These are phyloP conservation scores for Blastobotrys indianensis DNA, from an alignment of 1,139 yeast species.

Conservation along the genomic window DNA sequence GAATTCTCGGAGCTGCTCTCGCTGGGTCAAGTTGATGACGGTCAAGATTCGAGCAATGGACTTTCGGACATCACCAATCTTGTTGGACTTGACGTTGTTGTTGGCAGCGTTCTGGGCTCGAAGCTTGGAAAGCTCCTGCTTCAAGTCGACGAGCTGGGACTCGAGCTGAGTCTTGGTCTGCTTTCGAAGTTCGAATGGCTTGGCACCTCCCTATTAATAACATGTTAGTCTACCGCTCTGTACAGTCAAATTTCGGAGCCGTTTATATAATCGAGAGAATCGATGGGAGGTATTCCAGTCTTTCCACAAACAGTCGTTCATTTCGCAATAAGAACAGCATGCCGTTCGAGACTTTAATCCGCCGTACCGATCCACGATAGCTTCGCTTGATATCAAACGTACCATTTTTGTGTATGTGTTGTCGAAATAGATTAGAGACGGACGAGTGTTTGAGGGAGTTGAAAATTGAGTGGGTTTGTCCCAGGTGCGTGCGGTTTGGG, in stretches of 20 bases:
- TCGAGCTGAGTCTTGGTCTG: constrained; percentile 97
- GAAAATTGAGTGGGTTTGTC: constrained; percentile 5
- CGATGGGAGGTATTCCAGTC: no score
- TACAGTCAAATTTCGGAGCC: no score
- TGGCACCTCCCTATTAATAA: constrained; percentile 37
- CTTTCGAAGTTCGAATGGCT: constrained; percentile 95
- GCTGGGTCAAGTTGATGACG: constrained; percentile 93
- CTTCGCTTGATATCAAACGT: not conserved
- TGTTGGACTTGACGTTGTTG: constrained; percentile 46
- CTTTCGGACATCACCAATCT: constrained; percentile 90
- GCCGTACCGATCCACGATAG: no score
- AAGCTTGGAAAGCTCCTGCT: constrained; percentile 94
- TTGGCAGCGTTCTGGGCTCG: constrained; percentile 79
- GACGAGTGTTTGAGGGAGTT: not conserved
- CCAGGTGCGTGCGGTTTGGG: not conserved
- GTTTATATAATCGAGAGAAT: no score
- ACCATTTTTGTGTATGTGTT: constrained; percentile 11
- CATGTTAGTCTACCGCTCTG: constrained; percentile 9
- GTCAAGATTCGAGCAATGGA: constrained; percentile 98
- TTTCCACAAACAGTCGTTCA: not conserved
- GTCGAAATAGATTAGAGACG: constrained; percentile 5
- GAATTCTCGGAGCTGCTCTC: constrained; percentile 91
- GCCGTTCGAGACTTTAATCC: no score
- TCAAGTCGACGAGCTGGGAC: constrained; percentile 88
- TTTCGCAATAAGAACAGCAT: no score